phyloP scores from a whole-genome alignment of 257 asterid genomes.

The Solanum okadae region DNA sequence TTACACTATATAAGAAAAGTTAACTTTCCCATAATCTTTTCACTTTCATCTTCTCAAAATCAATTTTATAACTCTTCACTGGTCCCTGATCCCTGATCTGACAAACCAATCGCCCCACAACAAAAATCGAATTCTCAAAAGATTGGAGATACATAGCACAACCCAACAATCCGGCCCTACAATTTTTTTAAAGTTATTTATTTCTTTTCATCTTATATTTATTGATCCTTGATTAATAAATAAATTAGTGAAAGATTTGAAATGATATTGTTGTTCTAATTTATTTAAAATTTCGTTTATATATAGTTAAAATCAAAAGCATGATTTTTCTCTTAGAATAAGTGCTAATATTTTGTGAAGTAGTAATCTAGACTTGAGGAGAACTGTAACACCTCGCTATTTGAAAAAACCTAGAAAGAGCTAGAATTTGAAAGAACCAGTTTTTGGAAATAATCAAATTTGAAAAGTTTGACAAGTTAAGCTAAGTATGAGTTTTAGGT shows the following conservation, averaged over 20 bases:
- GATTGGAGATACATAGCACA: neutral
- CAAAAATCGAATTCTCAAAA: neutral
- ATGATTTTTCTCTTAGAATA: neutral
- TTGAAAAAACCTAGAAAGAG: too few species aligned
- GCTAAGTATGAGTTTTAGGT: too few species aligned
- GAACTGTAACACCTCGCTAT: neutral
- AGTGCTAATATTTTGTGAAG: neutral
- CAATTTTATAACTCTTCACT: neutral
- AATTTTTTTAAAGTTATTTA: neutral
- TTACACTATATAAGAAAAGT: neutral
- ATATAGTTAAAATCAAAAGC: neutral
- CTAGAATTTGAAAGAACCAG: too few species aligned
- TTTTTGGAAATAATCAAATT: too few species aligned
- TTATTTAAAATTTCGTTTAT: too few species aligned
- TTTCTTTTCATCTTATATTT: neutral
- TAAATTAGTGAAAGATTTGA: neutral
- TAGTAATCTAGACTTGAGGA: neutral
- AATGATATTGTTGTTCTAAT: neutral
- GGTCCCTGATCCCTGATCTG: neutral
- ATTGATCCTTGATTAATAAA: neutral
- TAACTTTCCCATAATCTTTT: neutral
- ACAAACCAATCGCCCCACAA: neutral
- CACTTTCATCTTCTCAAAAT: neutral
- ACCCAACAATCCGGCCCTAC: neutral
- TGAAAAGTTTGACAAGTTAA: too few species aligned